Base-by-base conservation (phyloP, 1,139 yeast species). In the Hansenula sp. region DNA sequence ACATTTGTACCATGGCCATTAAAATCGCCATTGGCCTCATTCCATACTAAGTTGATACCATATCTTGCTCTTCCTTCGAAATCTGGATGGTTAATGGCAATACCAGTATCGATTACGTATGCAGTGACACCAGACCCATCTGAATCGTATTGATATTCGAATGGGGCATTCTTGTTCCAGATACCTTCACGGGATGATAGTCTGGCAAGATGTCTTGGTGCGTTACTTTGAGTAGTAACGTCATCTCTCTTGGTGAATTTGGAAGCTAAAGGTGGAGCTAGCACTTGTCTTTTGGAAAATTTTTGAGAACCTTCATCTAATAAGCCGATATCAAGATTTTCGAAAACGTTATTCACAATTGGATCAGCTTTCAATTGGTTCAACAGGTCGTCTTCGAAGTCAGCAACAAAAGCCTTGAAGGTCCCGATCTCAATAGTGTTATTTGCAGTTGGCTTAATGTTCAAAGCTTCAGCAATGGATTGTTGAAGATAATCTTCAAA, bases 1-100 rank as follows among this genome's bases (percentile, higher is more conserved):
- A 89, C 96, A 63, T 90, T 96, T 0, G 96, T 88, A 3, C 76
- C 81, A 59, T 86, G 94, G 0, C 94, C 94, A 57, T 84, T 81
- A 8, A 55, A 49, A 57, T 85, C 94, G 0, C 83, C 84, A 0
- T 66, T 55, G 0, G 84, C 85, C 57, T 82, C 87, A 0, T 68
- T 71, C 32, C 64, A 58, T 0, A 86, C 79, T 47, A 78, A 75
- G 56, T 83, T 89, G 13, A 60, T 68, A 0, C 89, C 91, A 41
- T 61, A 53, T 2, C 50, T 48, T 0, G 82, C 89, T 45, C 94
- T 68, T 0, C 81, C 83, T 48, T 76, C 81, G 57, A 86, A 83
- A 36, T 85, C 87, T 0, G 80, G 79, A 55, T 83, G 85, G 1
- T 68, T 71, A 16, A 69, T 58, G 44, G 71, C 70, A 25, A 86